These are phyloP conservation scores for Talaromyces sp. DNA, from an alignment of 2,329 filamentous ascomycete species.

Conservation along the genomic window DNA sequence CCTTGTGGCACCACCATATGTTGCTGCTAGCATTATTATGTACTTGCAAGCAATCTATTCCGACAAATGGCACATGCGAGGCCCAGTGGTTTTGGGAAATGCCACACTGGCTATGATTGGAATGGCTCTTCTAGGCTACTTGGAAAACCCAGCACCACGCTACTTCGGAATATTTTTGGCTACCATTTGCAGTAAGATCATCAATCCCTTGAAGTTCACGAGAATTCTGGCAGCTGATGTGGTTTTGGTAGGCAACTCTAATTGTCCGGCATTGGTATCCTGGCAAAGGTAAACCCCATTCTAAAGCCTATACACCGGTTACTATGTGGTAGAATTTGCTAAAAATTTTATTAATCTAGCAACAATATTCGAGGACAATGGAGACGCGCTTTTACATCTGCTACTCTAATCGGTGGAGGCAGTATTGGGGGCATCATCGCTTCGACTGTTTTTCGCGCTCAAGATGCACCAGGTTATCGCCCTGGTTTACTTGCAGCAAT, in stretches of 20 bases:
- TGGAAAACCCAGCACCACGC: conserved; percentile 49
- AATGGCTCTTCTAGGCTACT: conserved; percentile 67
- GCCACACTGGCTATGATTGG: conserved; percentile 62
- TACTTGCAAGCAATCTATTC: conserved; percentile 56
- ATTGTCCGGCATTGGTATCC: neutral
- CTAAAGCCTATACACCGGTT: neutral
- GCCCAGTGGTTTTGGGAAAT: conserved; percentile 62
- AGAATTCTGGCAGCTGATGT: neutral
- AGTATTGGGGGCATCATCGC: conserved; percentile 75
- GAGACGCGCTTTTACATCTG: conserved; percentile 76
- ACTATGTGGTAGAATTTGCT: neutral
- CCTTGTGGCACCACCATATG: conserved; percentile 65
- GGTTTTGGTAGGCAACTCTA: neutral
- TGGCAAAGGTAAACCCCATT: neutral
- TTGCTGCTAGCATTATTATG: conserved; percentile 60
- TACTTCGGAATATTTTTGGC: conserved; percentile 71
- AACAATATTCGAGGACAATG: conserved; percentile 87
- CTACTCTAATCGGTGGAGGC: conserved; percentile 69
- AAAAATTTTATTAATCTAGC: neutral
- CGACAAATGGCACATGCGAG: conserved; percentile 62
- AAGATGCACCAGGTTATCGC: conserved; percentile 28
- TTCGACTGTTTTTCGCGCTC: conserved; percentile 61
- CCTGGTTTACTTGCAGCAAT: conserved; percentile 28
- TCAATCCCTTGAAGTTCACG: neutral
- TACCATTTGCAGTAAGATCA: neutral